Conservation (phyloP, 108 stramenopile species). For the Skeletonema potamos region DNA sequence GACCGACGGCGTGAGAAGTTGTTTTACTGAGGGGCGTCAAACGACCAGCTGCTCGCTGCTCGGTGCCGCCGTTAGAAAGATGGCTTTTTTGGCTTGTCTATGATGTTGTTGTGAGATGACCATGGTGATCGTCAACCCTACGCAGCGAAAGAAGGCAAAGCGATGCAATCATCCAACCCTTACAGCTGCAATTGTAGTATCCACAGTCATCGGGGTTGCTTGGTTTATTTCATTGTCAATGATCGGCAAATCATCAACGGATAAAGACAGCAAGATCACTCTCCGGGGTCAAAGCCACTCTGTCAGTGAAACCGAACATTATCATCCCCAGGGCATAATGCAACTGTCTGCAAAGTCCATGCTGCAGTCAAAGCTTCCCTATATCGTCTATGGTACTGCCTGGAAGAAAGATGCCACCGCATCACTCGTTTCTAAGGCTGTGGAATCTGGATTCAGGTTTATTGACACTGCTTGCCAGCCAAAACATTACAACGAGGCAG, state of each 20-base stretch:
- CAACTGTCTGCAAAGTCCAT: conserved; percentile 20
- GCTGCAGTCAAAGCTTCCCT: conserved; percentile 9
- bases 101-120: neutral
- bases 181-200: neutral
- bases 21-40: too few species aligned
- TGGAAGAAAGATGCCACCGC: conserved; percentile 92
- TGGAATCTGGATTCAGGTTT: conserved; percentile 84
- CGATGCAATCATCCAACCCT: neutral
- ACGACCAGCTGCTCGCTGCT: too few species aligned
- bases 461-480: conserved; percentile 95
- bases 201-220: neutral
- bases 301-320: neutral
- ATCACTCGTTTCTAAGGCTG: conserved; percentile 64
- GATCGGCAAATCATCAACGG: neutral
- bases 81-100: too few species aligned
- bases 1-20: too few species aligned
- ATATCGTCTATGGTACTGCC: conserved; percentile 83
- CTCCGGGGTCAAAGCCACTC: neutral
- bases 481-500: conserved; percentile 87
- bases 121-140: neutral
- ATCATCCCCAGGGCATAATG: neutral
- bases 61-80: too few species aligned
- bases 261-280: neutral
- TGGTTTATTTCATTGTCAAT: neutral
- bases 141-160: neutral